A percentile compares a stretch with the other conserved stretches of the same genome.
Conservation (phyloP, 768 basidiomycete genomes). For the Pulveroboletus frians region DNA sequence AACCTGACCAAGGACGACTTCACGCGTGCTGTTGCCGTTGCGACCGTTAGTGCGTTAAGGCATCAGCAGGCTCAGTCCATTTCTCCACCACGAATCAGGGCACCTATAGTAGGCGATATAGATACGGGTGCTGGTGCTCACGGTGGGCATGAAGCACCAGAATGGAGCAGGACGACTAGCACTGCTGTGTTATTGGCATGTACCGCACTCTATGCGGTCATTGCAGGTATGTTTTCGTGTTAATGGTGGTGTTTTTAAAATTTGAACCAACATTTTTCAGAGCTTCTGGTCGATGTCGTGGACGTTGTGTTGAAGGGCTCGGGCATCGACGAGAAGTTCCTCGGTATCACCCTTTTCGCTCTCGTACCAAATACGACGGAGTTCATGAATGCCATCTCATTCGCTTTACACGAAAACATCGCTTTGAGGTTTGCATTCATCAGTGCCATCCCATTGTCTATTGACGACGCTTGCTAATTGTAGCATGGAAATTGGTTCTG, state of each 20-base stretch:
- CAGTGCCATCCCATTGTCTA: not conserved
- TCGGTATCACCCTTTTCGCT: slow-evolving; percentile 94
- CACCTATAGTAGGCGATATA: slow-evolving; percentile 33
- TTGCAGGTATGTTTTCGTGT: slow-evolving; percentile 70
- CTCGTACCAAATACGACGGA: slow-evolving; percentile 98
- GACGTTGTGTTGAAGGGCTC: slow-evolving; percentile 88
- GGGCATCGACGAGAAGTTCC: slow-evolving; percentile 95
- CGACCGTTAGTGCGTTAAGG: slow-evolving; percentile 84
- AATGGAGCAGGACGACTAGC: slow-evolving; percentile 89
- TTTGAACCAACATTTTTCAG: slow-evolving; percentile 37
- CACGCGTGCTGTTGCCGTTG: slow-evolving; percentile 88
- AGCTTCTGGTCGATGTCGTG: slow-evolving; percentile 91
- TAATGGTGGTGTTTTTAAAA: not conserved
- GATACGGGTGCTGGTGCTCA: slow-evolving; percentile 53
- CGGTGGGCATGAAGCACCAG: slow-evolving; percentile 90
- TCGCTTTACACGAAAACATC: slow-evolving; percentile 95
- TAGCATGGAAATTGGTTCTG: slow-evolving; percentile 99
- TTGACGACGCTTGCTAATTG: slow-evolving; percentile 1
- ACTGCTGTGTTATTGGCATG: slow-evolving; percentile 86
- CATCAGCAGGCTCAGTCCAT: slow-evolving; percentile 63
- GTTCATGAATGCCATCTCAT: slow-evolving; percentile 99
- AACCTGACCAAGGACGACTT: slow-evolving; percentile 82
- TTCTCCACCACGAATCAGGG: slow-evolving; percentile 44
- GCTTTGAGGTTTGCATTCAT: slow-evolving; percentile 68
- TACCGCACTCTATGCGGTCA: slow-evolving; percentile 89